Conservation (phyloP, 2,329 filamentous ascomycete species). For the Aureobasidium sp. region DNA sequence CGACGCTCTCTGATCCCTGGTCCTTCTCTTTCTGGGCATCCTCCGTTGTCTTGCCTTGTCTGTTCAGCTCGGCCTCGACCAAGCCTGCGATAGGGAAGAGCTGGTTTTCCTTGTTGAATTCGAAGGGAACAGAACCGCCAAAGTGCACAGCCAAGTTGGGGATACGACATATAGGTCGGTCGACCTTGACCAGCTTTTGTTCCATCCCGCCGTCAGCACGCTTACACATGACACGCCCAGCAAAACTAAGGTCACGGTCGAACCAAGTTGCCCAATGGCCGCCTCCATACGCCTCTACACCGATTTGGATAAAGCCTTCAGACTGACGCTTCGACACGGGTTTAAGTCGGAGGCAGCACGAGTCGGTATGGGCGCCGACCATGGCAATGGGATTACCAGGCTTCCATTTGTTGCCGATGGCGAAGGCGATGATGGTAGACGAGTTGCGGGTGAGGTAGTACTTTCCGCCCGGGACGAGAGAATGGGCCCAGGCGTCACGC, state of each 20-base stretch:
- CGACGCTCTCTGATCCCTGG: constrained; percentile 31
- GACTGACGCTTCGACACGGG: constrained; percentile 84
- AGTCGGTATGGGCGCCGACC: constrained; percentile 94
- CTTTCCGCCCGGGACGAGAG: constrained; percentile 77
- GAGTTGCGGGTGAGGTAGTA: constrained; percentile 94
- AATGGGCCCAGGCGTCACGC: constrained; percentile 78
- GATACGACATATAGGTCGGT: constrained; percentile 83
- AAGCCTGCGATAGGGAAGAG: constrained; percentile 89
- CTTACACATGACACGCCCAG: constrained; percentile 77
- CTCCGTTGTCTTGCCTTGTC: constrained; percentile 51
- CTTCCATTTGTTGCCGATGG: constrained; percentile 83
- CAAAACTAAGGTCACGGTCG: constrained; percentile 85
- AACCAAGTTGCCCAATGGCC: constrained; percentile 99
- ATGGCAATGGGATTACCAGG: constrained; percentile 86
- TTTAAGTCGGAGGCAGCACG: constrained; percentile 84
- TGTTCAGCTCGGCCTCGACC: constrained; percentile 80
- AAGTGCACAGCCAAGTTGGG: constrained; percentile 93
- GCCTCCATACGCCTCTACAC: constrained; percentile 93
- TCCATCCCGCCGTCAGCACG: constrained; percentile 64
- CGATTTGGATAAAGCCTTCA: constrained; percentile 86
- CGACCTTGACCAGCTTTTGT: constrained; percentile 82
- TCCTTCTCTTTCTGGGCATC: constrained; percentile 38
- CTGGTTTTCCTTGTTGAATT: constrained; percentile 96
- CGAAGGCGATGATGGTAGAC: constrained; percentile 88
- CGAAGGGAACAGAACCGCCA: constrained; percentile 75